Conservation (phyloP, 225 moss, liverwort and hornwort species). For the Bryum argenteum region DNA sequence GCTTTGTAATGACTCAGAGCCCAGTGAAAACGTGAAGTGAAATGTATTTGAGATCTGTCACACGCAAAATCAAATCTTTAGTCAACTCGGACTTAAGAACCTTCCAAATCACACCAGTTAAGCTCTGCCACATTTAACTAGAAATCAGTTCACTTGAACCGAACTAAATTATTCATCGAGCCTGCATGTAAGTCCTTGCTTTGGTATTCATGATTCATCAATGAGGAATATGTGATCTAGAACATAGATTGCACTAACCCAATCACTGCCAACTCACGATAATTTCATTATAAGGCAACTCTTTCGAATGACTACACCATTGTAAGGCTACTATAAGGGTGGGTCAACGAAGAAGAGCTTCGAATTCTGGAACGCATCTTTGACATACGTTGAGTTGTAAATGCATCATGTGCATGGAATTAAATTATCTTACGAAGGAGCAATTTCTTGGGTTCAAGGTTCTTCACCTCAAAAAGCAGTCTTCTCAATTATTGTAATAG, state of each 20-base stretch:
- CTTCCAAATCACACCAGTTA: slow-evolving; percentile 1
- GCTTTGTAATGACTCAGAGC: slow-evolving; percentile 42
- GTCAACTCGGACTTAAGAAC: neutral
- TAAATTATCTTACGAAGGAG: no score
- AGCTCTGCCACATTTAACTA: neutral
- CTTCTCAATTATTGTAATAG: no score
- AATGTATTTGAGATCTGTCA: slow-evolving; percentile 93
- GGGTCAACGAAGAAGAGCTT: neutral
- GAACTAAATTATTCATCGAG: neutral
- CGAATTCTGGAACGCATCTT: neutral
- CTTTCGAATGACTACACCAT: neutral
- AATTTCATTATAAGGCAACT: neutral
- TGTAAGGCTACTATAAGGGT: neutral
- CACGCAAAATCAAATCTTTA: slow-evolving; percentile 14
- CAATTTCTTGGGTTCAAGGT: no score
- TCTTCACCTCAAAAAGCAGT: no score
- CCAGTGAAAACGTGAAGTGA: slow-evolving; percentile 87
- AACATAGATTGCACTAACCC: neutral
- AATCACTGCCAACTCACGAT: neutral
- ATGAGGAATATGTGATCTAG: no score
- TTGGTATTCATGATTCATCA: no score
- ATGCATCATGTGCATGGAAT: neutral
- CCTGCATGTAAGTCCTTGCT: no score
- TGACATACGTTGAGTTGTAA: no score
- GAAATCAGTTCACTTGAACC: neutral